Base-by-base conservation (phyloP, 768 basidiomycete genomes). In the Calocybe gangraenosa region DNA sequence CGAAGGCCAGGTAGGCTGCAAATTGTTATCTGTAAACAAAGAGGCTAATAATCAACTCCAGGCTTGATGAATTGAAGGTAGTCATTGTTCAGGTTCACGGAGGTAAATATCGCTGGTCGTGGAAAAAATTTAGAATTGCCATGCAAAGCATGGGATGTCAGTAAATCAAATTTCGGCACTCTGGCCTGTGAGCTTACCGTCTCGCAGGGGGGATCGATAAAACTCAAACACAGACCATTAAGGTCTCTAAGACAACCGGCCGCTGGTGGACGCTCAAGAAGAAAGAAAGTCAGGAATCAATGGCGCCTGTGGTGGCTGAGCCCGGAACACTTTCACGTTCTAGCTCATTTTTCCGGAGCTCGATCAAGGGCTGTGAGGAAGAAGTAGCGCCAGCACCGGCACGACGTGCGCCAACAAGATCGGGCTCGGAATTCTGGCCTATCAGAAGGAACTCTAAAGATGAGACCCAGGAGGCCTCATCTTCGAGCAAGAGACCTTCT, bases 141-240 rank as follows among this genome's bases (percentile, higher is more conserved):
- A 82, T 90, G 78, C 66, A 73, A 47, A 89, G 79, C 61, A 85
- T 90, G 84, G 84, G 86, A 36, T 89, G 87, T 89, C 55, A 61
- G 87, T 74, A 32, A 22, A 22, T 33, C 48, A 49, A 21, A 33
- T 33, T 19, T 37, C 31, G 46, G 23, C 32, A 32, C 38, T 23
- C 10, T n/a, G n/a, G 23, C 6, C 9, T 36, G 34, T 7, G 2
- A 46, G 40, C 44, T 34, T 6, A 15, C 42, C 36, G 28, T 33
- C 9, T 30, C 11, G 23, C 50, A 89, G 87, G 87, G 87, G 72
- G 77, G 13, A 81, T 89, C 34, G 86, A 88, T 48, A 51, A 65
- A 3, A 59, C 69, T 41, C 71, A 67, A 50, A 86, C 79, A 3
- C 80, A 83, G 55, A 66, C 81, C 0, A 77, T 58, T 34, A 52